Conservation (phyloP, 2,329 filamentous ascomycete species). For the Pestalotiopsis sp. region DNA sequence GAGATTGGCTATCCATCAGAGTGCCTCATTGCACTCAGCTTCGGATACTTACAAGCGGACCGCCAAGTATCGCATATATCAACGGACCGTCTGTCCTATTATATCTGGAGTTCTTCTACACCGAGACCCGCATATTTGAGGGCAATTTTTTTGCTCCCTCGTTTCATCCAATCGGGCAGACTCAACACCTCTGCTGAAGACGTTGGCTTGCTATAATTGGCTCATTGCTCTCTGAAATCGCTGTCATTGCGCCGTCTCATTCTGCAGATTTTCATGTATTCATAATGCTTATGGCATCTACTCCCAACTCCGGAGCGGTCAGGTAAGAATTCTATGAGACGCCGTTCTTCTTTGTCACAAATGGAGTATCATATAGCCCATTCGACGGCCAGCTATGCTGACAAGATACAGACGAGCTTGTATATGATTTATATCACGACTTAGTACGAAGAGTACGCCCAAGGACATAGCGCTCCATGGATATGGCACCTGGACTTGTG, state of each 20-base stretch:
- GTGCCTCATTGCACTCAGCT: not conserved
- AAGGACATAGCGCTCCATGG: not conserved
- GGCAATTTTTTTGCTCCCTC: not conserved
- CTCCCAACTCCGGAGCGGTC: not conserved
- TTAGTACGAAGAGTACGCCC: not conserved
- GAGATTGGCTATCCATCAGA: not conserved
- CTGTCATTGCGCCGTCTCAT: not conserved
- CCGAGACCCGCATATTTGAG: not conserved
- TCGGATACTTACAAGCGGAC: not conserved
- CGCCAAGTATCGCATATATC: not conserved
- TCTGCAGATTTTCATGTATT: not conserved
- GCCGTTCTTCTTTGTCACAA: not conserved
- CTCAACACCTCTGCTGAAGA: not conserved
- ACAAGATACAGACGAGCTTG: not conserved
- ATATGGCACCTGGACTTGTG: not conserved
- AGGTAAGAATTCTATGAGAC: not conserved
- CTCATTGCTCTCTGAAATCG: not conserved
- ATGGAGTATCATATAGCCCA: not conserved
- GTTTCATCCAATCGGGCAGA: not conserved
- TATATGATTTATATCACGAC: not conserved
- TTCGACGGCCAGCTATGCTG: not conserved
- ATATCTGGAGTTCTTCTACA: not conserved
- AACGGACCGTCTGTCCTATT: not conserved
- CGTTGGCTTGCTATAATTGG: not conserved
- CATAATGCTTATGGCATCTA: slow-evolving; percentile 9